Base-by-base conservation (phyloP, 352 stramenopile genomes). In the Pythium dissotocum region DNA sequence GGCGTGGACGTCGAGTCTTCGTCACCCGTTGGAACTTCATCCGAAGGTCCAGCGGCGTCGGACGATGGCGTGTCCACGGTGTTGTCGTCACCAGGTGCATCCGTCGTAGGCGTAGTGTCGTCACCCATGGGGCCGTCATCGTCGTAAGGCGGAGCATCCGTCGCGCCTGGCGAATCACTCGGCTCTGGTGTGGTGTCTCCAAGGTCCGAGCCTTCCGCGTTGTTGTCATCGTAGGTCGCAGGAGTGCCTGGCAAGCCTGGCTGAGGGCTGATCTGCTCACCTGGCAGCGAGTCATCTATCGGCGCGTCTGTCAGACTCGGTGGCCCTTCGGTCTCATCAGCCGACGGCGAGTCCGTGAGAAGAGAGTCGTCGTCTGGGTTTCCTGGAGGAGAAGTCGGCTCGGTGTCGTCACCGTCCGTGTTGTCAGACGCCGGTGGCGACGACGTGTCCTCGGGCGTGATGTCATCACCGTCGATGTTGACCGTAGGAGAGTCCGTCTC, bases 201-300 rank as follows among this genome's bases (percentile, higher is more conserved):
- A 1, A 49, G 42, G 8, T 16, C 42, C 42, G 18, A 49, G 5
- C 42, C 42, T 0, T 26, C 42, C 16, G 18, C 5, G 38, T 24
- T 54, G 24, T 33, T 46, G 33, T 35, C 58, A 21, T 42, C 58
- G 12, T 59, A 26, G 4, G 30, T 38, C 53, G 32, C 2, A 24
- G 58, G 18, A 4, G 51, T 42, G 16, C 36, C 40, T 35, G 35
- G 49, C 9, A 53, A 9, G 3, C 36, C 40, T 1, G 40, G n/a
- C 18, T 26, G 24, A 54, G 57, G 35, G 6, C 12, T 48, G 18
- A n/a, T 58, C 21, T 46, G 44, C 28, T 65, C 59, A 58, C 44
- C 46, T 16, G 59, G 30, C 42, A 36, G 14, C 14, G 28, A 56
- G 28, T 65, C 28, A 18, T 56, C 18, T 6, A 26, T 58, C 21